Base-by-base conservation (phyloP, 2,329 filamentous ascomycete species). In the Botrytis deweyae region DNA sequence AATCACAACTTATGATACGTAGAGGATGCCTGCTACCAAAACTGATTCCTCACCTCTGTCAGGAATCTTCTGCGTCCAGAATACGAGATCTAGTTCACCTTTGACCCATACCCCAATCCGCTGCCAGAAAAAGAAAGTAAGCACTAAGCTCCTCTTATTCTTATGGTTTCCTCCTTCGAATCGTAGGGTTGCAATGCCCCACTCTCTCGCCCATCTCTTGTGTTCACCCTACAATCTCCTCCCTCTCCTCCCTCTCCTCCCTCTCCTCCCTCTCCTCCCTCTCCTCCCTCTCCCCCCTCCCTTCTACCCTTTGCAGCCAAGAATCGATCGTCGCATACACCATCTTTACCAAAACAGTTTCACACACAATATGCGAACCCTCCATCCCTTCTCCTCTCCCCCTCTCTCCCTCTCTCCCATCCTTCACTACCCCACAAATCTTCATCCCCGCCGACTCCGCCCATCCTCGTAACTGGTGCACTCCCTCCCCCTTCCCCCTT, bases 161-260 rank as follows among this genome's bases (percentile, higher is more conserved):
- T 18, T 29, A 18, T 55, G 25, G 3, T 29, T 55, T 55, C 1
- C 12, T 29, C 52, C 52, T 29, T 55, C n/a, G 18, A 16, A 29
- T 18, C 6, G 6, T 55, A 55, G n/a, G 22, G 3, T 18, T 55
- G n/a, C n/a, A 29, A 55, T n/a, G 12, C 25, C 10, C 10, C 12
- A n/a, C 3, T n/a, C 49, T 52, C 0, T 9, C 52, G 1, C n/a
- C 3, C 12, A 16, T 16, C 12, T 0, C n/a, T 3, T 25, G 6
- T 52, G 5, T 55, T 55, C 4, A 29, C n/a, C 12, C n/a, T 29
- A 29, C 49, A 55, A 7, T 55, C 52, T 4, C 14, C 1, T 55
- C 25, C 16, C 3, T 46, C 1, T 55, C 25, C 16, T 1, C 33
- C 33, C 33, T 33, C 33, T 33, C 33, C 33, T 33, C 33, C 33